phyloP scores from a whole-genome alignment of 441 rosid species.

The Pelargonium cotyledonis region DNA sequence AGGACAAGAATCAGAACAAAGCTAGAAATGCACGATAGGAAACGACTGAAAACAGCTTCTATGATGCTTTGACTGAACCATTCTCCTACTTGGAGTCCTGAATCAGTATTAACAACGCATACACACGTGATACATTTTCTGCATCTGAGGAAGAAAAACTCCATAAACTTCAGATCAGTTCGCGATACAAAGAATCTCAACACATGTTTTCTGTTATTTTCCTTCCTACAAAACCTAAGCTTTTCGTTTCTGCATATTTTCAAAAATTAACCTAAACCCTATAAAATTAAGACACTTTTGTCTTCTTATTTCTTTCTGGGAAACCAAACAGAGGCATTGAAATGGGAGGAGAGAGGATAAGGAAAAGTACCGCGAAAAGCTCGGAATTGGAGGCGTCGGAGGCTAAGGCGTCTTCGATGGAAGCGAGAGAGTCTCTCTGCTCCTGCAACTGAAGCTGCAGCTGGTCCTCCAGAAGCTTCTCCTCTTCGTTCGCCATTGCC shows the following conservation, averaged over 20 bases:
- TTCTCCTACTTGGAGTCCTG: neutral
- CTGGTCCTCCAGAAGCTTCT: conserved; percentile 65
- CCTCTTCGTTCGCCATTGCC: conserved; percentile 67
- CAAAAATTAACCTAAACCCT: neutral
- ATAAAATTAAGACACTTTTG: neutral
- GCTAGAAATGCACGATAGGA: neutral
- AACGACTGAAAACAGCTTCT: neutral
- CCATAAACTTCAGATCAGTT: neutral
- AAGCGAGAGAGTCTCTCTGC: conserved; percentile 67
- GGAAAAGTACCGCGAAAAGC: conserved; percentile 51
- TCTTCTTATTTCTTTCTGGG: neutral
- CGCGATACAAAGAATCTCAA: neutral
- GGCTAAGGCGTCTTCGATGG: conserved; percentile 56
- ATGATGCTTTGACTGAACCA: neutral
- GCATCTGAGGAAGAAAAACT: neutral
- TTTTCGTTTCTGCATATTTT: no score
- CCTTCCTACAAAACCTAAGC: neutral
- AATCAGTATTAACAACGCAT: neutral
- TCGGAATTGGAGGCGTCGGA: conserved; percentile 63
- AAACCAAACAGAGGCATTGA: conserved; percentile 4
- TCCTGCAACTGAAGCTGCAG: conserved; percentile 65
- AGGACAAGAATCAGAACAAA: neutral
- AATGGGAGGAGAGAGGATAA: conserved; percentile 6
- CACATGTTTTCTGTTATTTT: neutral
- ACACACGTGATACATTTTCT: neutral